Evolutionary conservation across 2,329 filamentous ascomycete genomes (phyloP), one percentile per base, ranked within the genome.

Genomic region (Mycosphaerella sp.): DNA sequence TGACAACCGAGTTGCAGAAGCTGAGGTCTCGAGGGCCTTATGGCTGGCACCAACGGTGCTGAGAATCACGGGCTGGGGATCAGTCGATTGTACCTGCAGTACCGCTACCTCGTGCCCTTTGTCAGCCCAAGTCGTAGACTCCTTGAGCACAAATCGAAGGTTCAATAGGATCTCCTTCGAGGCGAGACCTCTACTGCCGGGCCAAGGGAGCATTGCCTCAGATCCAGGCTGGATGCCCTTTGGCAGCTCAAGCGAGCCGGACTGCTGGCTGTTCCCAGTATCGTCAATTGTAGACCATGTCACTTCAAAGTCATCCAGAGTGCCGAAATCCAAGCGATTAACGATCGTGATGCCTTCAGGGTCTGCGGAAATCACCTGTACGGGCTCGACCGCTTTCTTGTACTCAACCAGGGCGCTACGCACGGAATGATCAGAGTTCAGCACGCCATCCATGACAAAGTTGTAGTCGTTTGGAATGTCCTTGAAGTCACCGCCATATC

Each of bases 391-490:
- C 2, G 71, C 72, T 46, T 74, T 74, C 60, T 73, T 73, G 59
- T 73, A 74, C 53, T 75, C 73, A 2, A 69, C 59, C 53, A 75
- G 51, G 2, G 71, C 73, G 10, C 72, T 69, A 21, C 69, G 73
- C 0, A 72, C 70, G 2, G 62, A 68, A 57, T 75, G 73, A 14
- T 74, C 69, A 2, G 71, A 73, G 52, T 72, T 65, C 12, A 73
- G 63, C 7, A 75, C 66, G 2, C 73, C 73, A 41, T 75, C 73
- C 70, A 75, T 73, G 21, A 74, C 71, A 45, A 75, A 74, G n/a
- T 71, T 74, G 11, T 65, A 62, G 45, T 74, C 73, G 44, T 74
- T 71, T 0, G 70, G 68, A 8, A 67, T 59, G 42, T 74, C 73
- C 2, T 69, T 71, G 53, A 75, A 75, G 53, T 75, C 73, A 2